phyloP scores from a whole-genome alignment of 2,329 filamentous ascomycete species.

The Scedosporium apiospermum region DNA sequence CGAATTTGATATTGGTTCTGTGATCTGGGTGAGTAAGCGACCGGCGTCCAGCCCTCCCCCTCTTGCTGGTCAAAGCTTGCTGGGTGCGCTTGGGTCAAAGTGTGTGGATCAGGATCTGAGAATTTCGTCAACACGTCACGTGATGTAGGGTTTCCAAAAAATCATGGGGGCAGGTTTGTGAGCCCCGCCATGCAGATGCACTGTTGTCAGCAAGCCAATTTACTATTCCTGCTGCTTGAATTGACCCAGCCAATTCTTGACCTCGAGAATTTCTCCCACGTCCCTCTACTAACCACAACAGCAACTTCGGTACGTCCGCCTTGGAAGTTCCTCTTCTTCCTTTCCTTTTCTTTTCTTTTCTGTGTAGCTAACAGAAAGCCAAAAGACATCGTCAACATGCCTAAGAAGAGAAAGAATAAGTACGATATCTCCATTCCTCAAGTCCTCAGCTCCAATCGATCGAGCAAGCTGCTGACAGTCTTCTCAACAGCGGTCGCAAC shows the following conservation, averaged over 20 bases:
- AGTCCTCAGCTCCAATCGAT: no score
- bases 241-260: not conserved
- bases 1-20: slow-evolving; percentile 10
- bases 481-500: slow-evolving; percentile 72
- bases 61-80: no score
- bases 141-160: slow-evolving; percentile 6
- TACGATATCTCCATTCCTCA: slow-evolving; percentile 22
- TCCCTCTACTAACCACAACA: slow-evolving; percentile 15
- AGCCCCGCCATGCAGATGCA: not conserved
- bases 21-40: no score
- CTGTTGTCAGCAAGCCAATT: not conserved
- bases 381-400: slow-evolving; percentile 53
- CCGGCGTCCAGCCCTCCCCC: no score
- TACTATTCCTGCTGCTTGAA: not conserved
- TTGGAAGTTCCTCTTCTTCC: not conserved
- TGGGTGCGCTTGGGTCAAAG: not conserved
- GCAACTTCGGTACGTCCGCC: slow-evolving; percentile 2
- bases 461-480: no score
- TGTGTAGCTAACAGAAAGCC: slow-evolving; percentile 21
- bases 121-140: slow-evolving; percentile 5
- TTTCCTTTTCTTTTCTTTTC: slow-evolving; percentile 11
- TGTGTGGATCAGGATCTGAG: no score
- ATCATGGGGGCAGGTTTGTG: not conserved
- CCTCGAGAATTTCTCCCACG: slow-evolving; percentile 10
- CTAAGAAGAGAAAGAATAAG: slow-evolving; percentile 66